Evolutionary conservation across 2,329 filamentous ascomycete genomes (phyloP), one percentile per base, ranked within the genome.

Genomic region (Paecilomyces dactylethromorphus): DNA sequence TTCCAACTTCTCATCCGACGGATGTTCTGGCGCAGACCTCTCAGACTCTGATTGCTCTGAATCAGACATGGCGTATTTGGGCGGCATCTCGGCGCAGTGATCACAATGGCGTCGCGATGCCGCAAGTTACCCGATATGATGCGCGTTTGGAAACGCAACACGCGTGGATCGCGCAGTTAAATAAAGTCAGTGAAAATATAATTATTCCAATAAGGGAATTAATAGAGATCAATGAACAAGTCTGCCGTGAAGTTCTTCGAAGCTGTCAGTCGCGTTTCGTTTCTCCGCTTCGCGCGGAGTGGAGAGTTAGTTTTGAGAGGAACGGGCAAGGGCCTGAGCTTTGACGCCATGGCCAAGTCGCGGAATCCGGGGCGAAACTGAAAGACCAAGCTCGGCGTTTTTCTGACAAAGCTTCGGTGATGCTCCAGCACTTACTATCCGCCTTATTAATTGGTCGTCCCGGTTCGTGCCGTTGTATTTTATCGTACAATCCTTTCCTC

Each of bases 1-100:
- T 59, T 77, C 75, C n/a, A 79, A 62, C 13, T 56, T 51, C 24
- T 66, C 59, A 53, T 76, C 70, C 4, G 76, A 72, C 15, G 71
- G 73, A 4, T 62, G 32, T 0, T 59, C 58, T 2, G 62, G 57
- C 7, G 33, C 39, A 1, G 63, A 56, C 1, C 56, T 55, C 26
- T 73, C 68, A 1, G 69, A 68, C n/a, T 67, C 65, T 26, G 67
- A 63, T 21, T 73, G 68, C 5, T 68, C 69, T 8, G 71, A 70
- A 35, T 72, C 69, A 12, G 68, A 68, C 58, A 77, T 63, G 18
- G 63, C 64, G 55, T 68, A 68, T 62, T 65, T 66, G 10, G 67
- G 68, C 21, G 66, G 62, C 73, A 75, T 74, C 24, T 11, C 22
- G 22, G 53, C 53, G 53, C 29, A 5, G 26, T 35, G 10, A 45